Conservation (phyloP, 441 rosid genomes). For the Gossypium gossypioides region DNA sequence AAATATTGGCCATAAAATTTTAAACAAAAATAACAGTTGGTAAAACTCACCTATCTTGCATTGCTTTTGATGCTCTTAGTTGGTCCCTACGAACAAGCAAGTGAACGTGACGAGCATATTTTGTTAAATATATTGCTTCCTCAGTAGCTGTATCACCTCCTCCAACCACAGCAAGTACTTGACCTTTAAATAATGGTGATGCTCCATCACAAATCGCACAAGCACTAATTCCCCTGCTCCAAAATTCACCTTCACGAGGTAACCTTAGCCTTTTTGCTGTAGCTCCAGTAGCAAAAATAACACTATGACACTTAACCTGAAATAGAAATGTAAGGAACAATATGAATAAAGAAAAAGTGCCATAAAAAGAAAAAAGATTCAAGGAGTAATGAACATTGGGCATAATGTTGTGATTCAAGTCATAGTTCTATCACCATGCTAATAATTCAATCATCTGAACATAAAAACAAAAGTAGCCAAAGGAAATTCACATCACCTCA, state of each 20-base stretch:
- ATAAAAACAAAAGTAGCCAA: not conserved
- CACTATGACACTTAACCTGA: constrained; percentile 79
- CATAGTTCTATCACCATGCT: not conserved
- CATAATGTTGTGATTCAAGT: not conserved
- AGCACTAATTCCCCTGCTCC: constrained; percentile 99
- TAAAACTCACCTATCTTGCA: constrained; percentile 89
- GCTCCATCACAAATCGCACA: constrained; percentile 99
- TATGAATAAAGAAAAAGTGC: not conserved
- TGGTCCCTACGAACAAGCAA: constrained; percentile 80
- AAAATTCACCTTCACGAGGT: constrained; percentile 91
- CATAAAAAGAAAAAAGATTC: not conserved
- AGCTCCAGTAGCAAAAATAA: constrained; percentile 90
- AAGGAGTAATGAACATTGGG: not conserved
- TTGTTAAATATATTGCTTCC: constrained; percentile 86
- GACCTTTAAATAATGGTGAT: constrained; percentile 88
- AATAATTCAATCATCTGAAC: not conserved
- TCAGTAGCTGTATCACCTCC: constrained; percentile 99
- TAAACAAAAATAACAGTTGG: not conserved
- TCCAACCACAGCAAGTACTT: constrained; percentile 93
- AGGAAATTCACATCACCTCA: constrained; percentile 48
- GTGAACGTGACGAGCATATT: constrained; percentile 94
- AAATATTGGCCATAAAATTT: not conserved
- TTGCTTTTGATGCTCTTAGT: constrained; percentile 87
- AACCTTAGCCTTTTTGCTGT: constrained; percentile 68
- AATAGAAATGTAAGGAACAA: constrained; percentile 9